Base-by-base conservation (phyloP, 2,329 filamentous ascomycete genomes). In the Epichloe brachyelytri region DNA sequence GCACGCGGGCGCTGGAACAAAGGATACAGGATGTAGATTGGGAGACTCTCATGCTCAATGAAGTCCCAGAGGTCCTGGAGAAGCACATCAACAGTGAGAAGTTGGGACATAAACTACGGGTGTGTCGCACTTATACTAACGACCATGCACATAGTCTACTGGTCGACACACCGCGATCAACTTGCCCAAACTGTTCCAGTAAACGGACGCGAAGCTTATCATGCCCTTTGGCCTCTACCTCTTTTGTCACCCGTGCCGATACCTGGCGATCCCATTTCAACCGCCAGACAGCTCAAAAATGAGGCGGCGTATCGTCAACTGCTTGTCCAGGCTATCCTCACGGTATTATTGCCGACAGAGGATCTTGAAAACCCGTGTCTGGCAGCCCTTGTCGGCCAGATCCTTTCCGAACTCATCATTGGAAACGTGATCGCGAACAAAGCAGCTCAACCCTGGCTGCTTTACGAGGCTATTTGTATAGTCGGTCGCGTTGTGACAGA, bases 311-410 rank as follows among this genome's bases (percentile, higher is more conserved):
- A 96, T 73, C 85, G 91, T 59, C 88, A 95, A 63, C 73, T 97
- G 51, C 75, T 97, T n/a, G 84, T 90, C 15, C 83, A 90, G 62
- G 87, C 85, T 33, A 76, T 89, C 38, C 72, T 98, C 55, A 84
- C 88, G 22, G 75, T 95, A 49, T 77, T 98, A 15, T 76, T 98
- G 19, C 93, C 93, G 10, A 93, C 89, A 15, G 91, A 97, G 62
- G 91, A 97, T 65, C 73, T 97, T 39, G 82, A 91, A 61, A 97
- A 95, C 65, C 80, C 80, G 50, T 95, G 88, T 65, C 74, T 97
- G 60, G 85, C 86, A 51, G 78, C 87, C 37, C 74, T 98, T 55
- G 85, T 96, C 55, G 82, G 83, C 50, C 88, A 96, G 68, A 86
- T 97, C 57, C 76, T 97, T 55, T 87, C 89, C 6, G 89, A 96